Base-by-base conservation (phyloP, 306 rosid species). In the Gillenia trifoliata region DNA sequence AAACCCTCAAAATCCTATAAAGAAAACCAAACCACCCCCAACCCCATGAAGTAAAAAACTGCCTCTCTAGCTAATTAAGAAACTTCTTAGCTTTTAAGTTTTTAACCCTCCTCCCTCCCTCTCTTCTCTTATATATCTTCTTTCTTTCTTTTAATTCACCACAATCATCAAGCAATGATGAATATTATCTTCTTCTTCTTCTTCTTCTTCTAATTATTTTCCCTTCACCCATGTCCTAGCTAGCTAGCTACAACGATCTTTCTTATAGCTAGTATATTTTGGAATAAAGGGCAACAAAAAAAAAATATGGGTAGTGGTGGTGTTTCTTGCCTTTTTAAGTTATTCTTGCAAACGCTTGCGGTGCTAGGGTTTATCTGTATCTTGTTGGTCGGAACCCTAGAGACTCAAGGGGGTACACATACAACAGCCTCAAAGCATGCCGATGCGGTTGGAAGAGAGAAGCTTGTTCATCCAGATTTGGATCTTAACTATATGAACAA, bases 1-100 rank as follows among this genome's bases (percentile, higher is more conserved):
- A 87, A 88, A 85, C 93, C 86, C 83, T 90, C 96, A 81, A 47
- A 47, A 72, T 79, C 92, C 90, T 91, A 89, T 91, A 91, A 91
- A 91, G 92, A 88, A 84, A 88, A 82, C 91, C 90, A 82, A 82
- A 80, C 84, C 76, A 78, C 57, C 76, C 86, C 81, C 66, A 63
- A 83, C 74, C 65, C 77, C 84, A 75, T 79, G 80, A 71, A 72
- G 86, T 78, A 73, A 75, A 78, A 77, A 62, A 40, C 40, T 26
- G 9, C 73, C 45, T 31, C 40, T 43, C 6, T 3, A 45, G 20
- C 52, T 15, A 45, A 45, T 45, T 4, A 60, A 71, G 73, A 69
- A 36, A 71, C 69, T 29, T 68, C 77, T 83, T 45, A 45, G 50
- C 17, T 45, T n/a, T 19, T 4, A 55, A n/a, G 61, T 23, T 55